Conservation (phyloP, 2,329 filamentous ascomycete species). For the Camillea tinctor region DNA sequence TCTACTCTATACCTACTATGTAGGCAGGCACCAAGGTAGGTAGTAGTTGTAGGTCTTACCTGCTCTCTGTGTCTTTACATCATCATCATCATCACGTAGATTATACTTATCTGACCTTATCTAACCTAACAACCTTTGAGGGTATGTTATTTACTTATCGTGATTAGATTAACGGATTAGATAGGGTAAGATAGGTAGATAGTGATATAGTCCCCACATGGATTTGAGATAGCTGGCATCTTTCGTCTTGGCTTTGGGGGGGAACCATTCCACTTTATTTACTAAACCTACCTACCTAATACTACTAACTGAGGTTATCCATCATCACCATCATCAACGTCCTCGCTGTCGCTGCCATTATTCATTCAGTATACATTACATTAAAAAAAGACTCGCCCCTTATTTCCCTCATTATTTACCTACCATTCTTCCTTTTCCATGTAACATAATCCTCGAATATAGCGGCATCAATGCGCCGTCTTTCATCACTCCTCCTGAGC, state of each 20-base stretch:
- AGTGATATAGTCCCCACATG: neutral
- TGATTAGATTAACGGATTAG: no score
- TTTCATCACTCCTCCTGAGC: constrained; percentile 40
- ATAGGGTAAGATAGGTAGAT: neutral
- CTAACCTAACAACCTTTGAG: no score
- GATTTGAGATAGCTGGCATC: neutral
- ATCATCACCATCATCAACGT: neutral
- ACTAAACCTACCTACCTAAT: no score
- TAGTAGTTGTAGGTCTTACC: no score
- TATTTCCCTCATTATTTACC: constrained; percentile 13
- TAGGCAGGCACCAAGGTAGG: no score
- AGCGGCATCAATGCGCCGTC: constrained; percentile 52
- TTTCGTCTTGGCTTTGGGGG: neutral
- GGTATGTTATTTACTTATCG: no score
- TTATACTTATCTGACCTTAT: no score
- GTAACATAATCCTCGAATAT: constrained; percentile 31
- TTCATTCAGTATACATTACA: no score
- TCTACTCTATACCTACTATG: no score
- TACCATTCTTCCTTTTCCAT: constrained; percentile 25
- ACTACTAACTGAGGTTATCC: no score
- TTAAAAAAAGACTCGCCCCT: constrained; percentile 1
- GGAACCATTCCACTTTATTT: neutral
- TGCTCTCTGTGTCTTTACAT: no score
- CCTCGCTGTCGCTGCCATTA: neutral
- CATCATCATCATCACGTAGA: no score